phyloP scores from a whole-genome alignment of 495 filamentous ascomycete genomes.

The Massariosphaeria phaeospora region DNA sequence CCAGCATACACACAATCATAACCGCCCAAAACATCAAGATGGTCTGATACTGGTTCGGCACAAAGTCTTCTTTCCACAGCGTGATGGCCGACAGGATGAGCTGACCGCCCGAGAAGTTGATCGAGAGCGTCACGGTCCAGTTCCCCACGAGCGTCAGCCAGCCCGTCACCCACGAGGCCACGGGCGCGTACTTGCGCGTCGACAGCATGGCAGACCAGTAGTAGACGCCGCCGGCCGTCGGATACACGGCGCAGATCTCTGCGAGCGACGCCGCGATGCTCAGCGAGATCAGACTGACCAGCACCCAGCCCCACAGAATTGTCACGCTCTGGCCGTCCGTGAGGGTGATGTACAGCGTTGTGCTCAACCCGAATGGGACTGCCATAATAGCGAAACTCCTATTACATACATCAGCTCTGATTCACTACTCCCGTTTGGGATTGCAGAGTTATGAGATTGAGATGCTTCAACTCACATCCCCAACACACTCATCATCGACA shows the following conservation, averaged over 20 bases:
- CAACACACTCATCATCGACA: conserved; percentile 38
- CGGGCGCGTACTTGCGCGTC: conserved; percentile 44
- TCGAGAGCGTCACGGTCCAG: conserved; percentile 49
- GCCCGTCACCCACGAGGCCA: conserved; percentile 47
- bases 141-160: conserved; percentile 52
- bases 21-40: conserved; percentile 63
- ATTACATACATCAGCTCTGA: conserved; percentile 18
- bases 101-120: conserved; percentile 54
- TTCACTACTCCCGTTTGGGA: too few species aligned
- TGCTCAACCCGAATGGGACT: conserved; percentile 63
- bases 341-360: conserved; percentile 65
- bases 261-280: conserved; percentile 51
- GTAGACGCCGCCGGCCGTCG: conserved; percentile 52
- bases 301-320: conserved; percentile 60
- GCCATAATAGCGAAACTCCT: conserved; percentile 55
- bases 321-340: conserved; percentile 60
- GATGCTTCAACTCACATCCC: conserved; percentile 28
- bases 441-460: neutral
- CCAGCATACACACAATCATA: conserved; percentile 51
- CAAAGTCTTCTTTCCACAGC: conserved; percentile 58
- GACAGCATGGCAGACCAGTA: conserved; percentile 51
- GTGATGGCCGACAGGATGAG: conserved; percentile 58
- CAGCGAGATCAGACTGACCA: conserved; percentile 49
- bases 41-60: conserved; percentile 58
- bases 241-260: conserved; percentile 55